Conservation (phyloP, 352 stramenopile genomes). For the Phytophthora agathidicida region DNA sequence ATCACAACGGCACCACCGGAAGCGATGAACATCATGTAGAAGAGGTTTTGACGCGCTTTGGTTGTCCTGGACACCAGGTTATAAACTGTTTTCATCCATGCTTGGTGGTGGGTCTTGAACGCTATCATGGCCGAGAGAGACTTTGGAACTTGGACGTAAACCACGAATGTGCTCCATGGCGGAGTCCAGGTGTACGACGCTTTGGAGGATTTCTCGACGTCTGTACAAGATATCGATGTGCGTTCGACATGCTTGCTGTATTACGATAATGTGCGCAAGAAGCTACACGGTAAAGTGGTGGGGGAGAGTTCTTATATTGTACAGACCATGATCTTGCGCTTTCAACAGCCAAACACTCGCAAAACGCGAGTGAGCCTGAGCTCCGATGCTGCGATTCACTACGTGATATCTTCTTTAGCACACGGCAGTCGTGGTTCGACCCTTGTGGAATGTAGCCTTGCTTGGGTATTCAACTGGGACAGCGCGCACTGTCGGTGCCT, state of each 20-base stretch:
- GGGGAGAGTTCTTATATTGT: constrained; percentile 17
- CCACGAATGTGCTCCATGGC: constrained; percentile 7
- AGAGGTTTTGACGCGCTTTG: constrained; percentile 6
- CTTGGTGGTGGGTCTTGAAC: constrained; percentile 7
- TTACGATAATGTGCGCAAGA: constrained; percentile 16
- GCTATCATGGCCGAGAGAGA: constrained; percentile 6
- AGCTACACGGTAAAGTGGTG: too few species aligned
- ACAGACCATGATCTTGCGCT: constrained; percentile 10
- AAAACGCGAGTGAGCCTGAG: constrained; percentile 6
- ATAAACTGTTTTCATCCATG: too few species aligned
- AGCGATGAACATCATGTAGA: constrained; percentile 1
- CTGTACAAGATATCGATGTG: constrained; percentile 15
- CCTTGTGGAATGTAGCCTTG: constrained; percentile 38
- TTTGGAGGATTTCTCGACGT: neutral
- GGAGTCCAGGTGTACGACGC: neutral
- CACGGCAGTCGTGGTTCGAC: constrained; percentile 17
- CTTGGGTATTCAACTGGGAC: constrained; percentile 35
- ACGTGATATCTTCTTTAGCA: constrained; percentile 11
- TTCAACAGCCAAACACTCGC: constrained; percentile 8
- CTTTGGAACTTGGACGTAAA: constrained; percentile 1
- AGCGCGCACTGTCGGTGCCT: constrained; percentile 23
- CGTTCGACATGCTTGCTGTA: constrained; percentile 3
- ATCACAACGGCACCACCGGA: constrained; percentile 3
- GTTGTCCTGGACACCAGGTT: too few species aligned
- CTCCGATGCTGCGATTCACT: constrained; percentile 20